Conservation (phyloP, 257 asterid genomes). For the Przewalskia tangutica region DNA sequence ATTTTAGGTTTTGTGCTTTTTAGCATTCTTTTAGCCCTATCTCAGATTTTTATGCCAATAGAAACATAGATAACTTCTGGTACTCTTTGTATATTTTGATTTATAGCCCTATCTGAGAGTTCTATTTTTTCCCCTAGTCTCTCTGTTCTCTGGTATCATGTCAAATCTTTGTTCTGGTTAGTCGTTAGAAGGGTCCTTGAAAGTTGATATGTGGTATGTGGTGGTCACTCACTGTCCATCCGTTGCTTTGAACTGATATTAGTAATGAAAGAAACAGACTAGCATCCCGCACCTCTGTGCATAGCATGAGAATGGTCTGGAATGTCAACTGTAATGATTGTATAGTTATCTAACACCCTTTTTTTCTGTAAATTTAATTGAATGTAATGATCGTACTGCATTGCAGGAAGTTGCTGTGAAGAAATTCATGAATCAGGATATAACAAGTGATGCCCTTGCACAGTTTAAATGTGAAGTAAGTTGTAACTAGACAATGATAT, state of each 20-base stretch:
- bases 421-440: conserved; percentile 94
- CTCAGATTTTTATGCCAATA: background rate
- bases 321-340: background rate
- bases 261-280: background rate
- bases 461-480: conserved; percentile 88
- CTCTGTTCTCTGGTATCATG: background rate
- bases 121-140: background rate
- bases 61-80: background rate
- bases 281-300: background rate
- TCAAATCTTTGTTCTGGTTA: background rate
- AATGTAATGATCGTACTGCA: conserved; percentile 4
- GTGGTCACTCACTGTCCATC: background rate
- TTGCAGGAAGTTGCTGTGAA: conserved; percentile 97
- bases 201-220: background rate
- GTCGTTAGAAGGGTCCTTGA: background rate
- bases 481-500: background rate
- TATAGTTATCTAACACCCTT: background rate
- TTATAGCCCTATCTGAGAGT: background rate
- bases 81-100: background rate
- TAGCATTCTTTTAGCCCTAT: background rate
- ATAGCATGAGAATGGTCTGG: background rate
- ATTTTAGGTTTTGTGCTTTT: background rate
- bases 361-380: background rate
- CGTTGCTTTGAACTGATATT: background rate
- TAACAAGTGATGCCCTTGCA: conserved; percentile 81